Evolutionary conservation across 768 basidiomycete genomes (phyloP).

Genomic region (Coprinopsis strossmayeri): DNA sequence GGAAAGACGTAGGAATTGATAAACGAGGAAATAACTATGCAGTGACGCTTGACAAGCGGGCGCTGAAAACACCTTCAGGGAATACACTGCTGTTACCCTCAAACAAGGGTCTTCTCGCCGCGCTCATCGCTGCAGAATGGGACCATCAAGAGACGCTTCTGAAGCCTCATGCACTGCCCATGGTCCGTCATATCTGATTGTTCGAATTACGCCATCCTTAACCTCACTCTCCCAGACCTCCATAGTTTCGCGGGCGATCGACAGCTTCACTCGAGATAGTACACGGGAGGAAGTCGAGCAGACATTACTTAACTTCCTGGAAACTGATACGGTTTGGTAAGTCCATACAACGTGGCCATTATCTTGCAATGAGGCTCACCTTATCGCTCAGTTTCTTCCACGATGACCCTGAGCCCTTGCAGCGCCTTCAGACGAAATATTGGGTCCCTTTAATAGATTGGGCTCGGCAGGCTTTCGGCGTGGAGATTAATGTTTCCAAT

Average conservation of each 20-base stretch:
- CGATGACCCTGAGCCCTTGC: constrained; percentile 68
- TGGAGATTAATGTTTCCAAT: constrained; percentile 63
- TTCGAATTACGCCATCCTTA: too few relatives aligned
- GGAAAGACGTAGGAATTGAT: constrained; percentile 86
- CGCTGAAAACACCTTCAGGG: constrained; percentile 88
- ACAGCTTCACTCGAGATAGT: constrained; percentile 54
- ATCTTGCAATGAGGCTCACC: background rate
- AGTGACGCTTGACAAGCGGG: constrained; percentile 75
- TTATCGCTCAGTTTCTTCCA: constrained; percentile 64
- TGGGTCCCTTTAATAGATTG: constrained; percentile 89
- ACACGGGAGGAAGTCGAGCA: constrained; percentile 58
- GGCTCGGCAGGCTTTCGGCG: constrained; percentile 58
- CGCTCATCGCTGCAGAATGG: constrained; percentile 94
- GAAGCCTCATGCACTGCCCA: constrained; percentile 86
- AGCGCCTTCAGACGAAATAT: constrained; percentile 68
- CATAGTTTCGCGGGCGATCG: constrained; percentile 83
- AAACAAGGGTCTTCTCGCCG: constrained; percentile 65
- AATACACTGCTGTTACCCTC: constrained; percentile 64
- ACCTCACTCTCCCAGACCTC: constrained; percentile 79
- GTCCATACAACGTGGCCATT: constrained; percentile 5
- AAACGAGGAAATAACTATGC: constrained; percentile 42
- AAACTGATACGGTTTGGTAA: constrained; percentile 93
- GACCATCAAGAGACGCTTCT: constrained; percentile 82
- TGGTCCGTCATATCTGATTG: constrained; percentile 65
- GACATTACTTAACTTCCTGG: constrained; percentile 75